These are phyloP conservation scores for Penicillium sp. DNA, from an alignment of 2,329 filamentous ascomycete species.

Conservation along the genomic window DNA sequence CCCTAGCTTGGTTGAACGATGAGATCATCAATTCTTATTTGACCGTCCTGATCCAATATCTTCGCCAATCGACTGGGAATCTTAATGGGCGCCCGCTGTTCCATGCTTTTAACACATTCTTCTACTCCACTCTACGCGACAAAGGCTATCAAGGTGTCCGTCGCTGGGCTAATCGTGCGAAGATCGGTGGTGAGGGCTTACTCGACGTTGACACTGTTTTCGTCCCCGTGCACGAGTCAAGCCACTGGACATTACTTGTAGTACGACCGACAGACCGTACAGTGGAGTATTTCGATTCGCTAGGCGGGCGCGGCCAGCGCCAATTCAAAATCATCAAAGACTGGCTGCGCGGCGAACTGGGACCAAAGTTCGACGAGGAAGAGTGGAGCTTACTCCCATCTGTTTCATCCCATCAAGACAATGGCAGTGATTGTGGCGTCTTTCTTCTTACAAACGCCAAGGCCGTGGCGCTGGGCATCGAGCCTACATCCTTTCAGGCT, in stretches of 20 bases:
- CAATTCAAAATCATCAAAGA: conserved; percentile 36
- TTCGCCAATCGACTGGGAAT: conserved; percentile 32
- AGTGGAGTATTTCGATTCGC: conserved; percentile 47
- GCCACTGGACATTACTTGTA: conserved; percentile 47
- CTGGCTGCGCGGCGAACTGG: conserved; percentile 43
- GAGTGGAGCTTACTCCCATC: conserved; percentile 42
- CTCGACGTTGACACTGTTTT: conserved; percentile 45
- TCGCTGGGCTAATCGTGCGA: conserved; percentile 44
- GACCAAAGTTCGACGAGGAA: conserved; percentile 34
- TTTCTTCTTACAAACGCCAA: conserved; percentile 47
- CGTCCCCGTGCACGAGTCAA: conserved; percentile 43
- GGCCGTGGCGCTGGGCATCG: conserved; percentile 42
- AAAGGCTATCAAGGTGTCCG: conserved; percentile 38
- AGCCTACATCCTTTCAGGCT: conserved; percentile 40
- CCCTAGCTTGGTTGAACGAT: conserved; percentile 42
- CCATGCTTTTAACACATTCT: conserved; percentile 44
- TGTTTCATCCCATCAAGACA: conserved; percentile 42
- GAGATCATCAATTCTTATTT: conserved; percentile 45
- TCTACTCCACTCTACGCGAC: conserved; percentile 40
- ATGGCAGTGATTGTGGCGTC: conserved; percentile 47
- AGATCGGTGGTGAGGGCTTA: conserved; percentile 43
- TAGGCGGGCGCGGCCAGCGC: conserved; percentile 30
- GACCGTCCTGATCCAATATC: conserved; percentile 37
- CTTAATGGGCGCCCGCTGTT: conserved; percentile 32
- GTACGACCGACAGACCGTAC: conserved; percentile 40